phyloP scores from a whole-genome alignment of 2,329 filamentous ascomycete species.

The Cercospora citrullina region DNA sequence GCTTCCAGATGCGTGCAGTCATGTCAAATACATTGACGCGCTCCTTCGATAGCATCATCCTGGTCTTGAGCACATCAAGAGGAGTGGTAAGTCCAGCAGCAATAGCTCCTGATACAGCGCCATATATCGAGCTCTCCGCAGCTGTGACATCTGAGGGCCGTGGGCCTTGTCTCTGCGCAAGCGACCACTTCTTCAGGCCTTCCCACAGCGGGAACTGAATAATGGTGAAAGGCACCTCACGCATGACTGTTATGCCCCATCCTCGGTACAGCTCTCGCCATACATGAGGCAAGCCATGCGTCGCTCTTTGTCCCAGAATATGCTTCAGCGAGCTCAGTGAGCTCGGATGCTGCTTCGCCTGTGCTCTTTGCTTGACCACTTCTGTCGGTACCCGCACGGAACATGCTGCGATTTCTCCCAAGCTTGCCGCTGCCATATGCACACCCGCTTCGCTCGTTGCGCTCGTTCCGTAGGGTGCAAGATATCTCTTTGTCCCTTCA shows the following conservation, averaged over 20 bases:
- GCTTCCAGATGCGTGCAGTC: slow-evolving; percentile 62
- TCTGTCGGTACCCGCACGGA: slow-evolving; percentile 91
- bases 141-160: slow-evolving; percentile 61
- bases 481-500: slow-evolving; percentile 33
- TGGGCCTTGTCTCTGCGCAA: slow-evolving; percentile 38
- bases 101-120: slow-evolving; percentile 77
- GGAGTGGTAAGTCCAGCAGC: slow-evolving; percentile 89
- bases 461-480: slow-evolving; percentile 5
- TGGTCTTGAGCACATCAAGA: slow-evolving; percentile 92
- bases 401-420: slow-evolving; percentile 91
- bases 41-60: slow-evolving; percentile 85
- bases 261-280: slow-evolving; percentile 87
- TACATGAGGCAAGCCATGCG: slow-evolving; percentile 56
- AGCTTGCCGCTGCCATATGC: slow-evolving; percentile 82
- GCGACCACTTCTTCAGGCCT: slow-evolving; percentile 74
- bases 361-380: slow-evolving; percentile 94
- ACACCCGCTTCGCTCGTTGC: slow-evolving; percentile 38
- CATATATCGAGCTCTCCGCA: slow-evolving; percentile 79
- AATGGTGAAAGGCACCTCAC: slow-evolving; percentile 95
- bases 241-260: slow-evolving; percentile 87
- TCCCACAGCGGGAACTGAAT: slow-evolving; percentile 99
- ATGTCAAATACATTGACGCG: slow-evolving; percentile 61
- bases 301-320: slow-evolving; percentile 56
- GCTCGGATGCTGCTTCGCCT: slow-evolving; percentile 77
- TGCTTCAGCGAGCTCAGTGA: slow-evolving; percentile 66